Evolutionary conservation across 2,329 filamentous ascomycete species (phyloP), one percentile per base, ranked within the genome.

Genomic region (Triangularia setosa): DNA sequence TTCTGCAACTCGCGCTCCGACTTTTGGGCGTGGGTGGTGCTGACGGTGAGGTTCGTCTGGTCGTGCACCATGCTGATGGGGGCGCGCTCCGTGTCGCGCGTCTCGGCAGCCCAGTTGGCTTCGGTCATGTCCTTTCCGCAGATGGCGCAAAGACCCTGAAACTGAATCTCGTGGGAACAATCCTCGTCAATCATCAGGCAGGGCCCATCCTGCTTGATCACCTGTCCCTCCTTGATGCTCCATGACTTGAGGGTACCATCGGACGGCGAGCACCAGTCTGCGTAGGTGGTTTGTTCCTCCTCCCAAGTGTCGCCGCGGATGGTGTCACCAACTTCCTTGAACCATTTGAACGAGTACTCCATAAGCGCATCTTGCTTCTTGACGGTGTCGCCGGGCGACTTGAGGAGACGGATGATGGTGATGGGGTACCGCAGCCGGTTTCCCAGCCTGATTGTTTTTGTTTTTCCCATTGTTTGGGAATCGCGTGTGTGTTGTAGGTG

Each of bases 91-190:
- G 91, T 90, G 75, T 96, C 92, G 70, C 87, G 85, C 57, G 87
- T 81, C 68, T 93, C 89, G 65, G 88, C 92, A 62, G 92, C 92
- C 85, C 92, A 97, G 76, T 88, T 90, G 71, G 89, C 85, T 83
- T 92, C 88, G 62, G 92, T 97, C 93, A 99, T 97, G 78, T 98
- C 93, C 78, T 94, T 92, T 68, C 95, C 95, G 77, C 95, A 99
- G 67, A 93, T 86, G 65, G 88, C 92, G 79, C 95, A 99, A 69
- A 99, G 84, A 54, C 93, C 93, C 63, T 90, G 90, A 74, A 92
- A 97, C 77, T 98, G 94, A 48, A 96, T 84, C 72, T 94, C 91
- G 78, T 99, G 95, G 28, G 90, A 85, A 78, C 95, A 99, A 63
- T 90, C 87, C 79, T 99, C 95, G 72, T 97, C 90, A 61, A 99